Evolutionary conservation across 2,329 filamentous ascomycete species (phyloP).

Genomic region (Talaromyces sp.): DNA sequence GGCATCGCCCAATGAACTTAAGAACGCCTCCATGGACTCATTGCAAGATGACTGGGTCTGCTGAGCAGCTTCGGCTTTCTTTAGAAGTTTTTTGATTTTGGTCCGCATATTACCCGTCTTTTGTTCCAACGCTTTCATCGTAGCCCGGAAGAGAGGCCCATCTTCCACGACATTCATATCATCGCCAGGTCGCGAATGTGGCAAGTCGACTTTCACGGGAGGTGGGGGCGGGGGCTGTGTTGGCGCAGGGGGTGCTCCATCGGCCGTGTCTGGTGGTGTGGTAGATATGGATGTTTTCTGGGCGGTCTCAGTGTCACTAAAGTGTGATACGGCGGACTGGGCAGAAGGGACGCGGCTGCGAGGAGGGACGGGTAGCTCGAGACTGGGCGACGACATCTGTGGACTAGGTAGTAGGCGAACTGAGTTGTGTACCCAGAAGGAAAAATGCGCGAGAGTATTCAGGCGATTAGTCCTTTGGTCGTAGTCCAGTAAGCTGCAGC

Average conservation of each 20-base stretch:
- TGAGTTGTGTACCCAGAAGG: slow-evolving; percentile 87
- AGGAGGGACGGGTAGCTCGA: slow-evolving; percentile 72
- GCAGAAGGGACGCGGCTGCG: slow-evolving; percentile 82
- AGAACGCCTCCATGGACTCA: slow-evolving; percentile 78
- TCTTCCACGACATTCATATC: slow-evolving; percentile 86
- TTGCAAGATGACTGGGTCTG: slow-evolving; percentile 81
- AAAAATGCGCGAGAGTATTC: slow-evolving; percentile 86
- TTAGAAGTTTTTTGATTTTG: slow-evolving; percentile 95
- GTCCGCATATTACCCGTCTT: slow-evolving; percentile 93
- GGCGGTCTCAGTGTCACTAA: slow-evolving; percentile 68
- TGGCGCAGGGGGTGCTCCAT: slow-evolving; percentile 25
- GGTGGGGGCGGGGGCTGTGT: slow-evolving; percentile 24
- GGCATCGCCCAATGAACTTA: slow-evolving; percentile 83
- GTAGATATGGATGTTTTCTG: slow-evolving; percentile 32
- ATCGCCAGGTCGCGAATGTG: slow-evolving; percentile 80
- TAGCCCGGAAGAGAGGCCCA: slow-evolving; percentile 92
- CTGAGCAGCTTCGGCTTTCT: slow-evolving; percentile 87
- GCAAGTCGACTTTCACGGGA: slow-evolving; percentile 79
- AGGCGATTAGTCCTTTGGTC: slow-evolving; percentile 88
- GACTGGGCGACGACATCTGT: slow-evolving; percentile 69
- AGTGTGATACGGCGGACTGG: slow-evolving; percentile 81
- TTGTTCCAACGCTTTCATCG: slow-evolving; percentile 93
- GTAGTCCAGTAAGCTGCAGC: slow-evolving; percentile 97
- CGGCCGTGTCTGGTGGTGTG: slow-evolving; percentile 35
- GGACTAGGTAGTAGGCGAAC: slow-evolving; percentile 50